These are phyloP conservation scores for Aureobasidium sp. DNA, from an alignment of 2,329 filamentous ascomycete species.

Conservation along the genomic window DNA sequence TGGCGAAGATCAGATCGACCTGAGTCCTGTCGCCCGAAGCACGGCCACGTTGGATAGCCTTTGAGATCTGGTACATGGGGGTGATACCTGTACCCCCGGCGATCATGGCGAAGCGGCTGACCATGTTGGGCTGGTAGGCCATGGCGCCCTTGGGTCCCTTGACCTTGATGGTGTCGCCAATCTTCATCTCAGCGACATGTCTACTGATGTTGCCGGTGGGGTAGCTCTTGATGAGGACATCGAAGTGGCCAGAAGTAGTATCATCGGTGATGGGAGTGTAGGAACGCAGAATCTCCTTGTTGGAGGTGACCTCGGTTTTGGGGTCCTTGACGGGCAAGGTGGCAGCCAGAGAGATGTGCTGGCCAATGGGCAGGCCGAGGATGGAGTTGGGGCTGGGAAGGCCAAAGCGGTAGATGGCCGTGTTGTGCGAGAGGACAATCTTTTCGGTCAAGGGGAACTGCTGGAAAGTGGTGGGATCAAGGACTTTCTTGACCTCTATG, in stretches of 20 bases:
- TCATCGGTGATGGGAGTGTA: constrained; percentile 91
- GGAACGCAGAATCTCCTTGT: constrained; percentile 79
- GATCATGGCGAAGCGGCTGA: constrained; percentile 94
- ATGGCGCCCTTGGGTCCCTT: constrained; percentile 95
- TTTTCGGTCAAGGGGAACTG: constrained; percentile 91
- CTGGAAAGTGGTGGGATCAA: constrained; percentile 83
- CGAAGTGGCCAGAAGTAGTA: constrained; percentile 83
- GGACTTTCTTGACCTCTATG: constrained; percentile 66
- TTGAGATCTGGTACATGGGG: constrained; percentile 93
- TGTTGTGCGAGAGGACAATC: constrained; percentile 94
- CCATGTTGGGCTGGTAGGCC: constrained; percentile 96
- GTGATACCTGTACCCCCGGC: constrained; percentile 96
- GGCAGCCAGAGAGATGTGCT: constrained; percentile 95
- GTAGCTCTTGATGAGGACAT: constrained; percentile 97
- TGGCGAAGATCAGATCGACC: constrained; percentile 93
- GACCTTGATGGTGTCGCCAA: constrained; percentile 84
- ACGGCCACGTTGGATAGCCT: constrained; percentile 57
- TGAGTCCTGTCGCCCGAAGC: constrained; percentile 62
- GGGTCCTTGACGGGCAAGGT: constrained; percentile 58
- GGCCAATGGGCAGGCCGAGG: constrained; percentile 64
- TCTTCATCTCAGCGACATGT: constrained; percentile 71
- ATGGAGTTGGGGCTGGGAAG: constrained; percentile 71
- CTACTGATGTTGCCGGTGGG: constrained; percentile 96
- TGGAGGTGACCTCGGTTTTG: constrained; percentile 58
- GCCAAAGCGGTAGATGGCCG: constrained; percentile 95